Percentiles rank a stretch among this genome's conserved stretches.
phyloP scores from a whole-genome alignment of 305 asterid genomes.

The Nicotiana rustica region DNA sequence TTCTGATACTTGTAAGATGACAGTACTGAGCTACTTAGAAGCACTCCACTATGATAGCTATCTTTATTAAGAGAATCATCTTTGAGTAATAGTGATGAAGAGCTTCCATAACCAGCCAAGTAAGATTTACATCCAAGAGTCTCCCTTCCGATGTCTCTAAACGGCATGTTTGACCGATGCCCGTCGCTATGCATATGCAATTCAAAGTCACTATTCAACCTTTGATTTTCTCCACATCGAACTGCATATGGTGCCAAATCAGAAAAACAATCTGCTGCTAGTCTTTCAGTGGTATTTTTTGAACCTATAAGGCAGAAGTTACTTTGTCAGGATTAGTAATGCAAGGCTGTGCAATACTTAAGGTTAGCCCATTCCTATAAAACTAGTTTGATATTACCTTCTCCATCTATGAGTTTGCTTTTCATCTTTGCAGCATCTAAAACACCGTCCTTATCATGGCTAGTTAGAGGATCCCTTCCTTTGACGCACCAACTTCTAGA shows the following conservation, averaged over 20 bases:
- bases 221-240: slow-evolving; percentile 51
- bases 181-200: slow-evolving; percentile 41
- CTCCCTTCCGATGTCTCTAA: slow-evolving; percentile 39
- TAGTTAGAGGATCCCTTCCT: slow-evolving; percentile 50
- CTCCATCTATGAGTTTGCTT: slow-evolving; percentile 44
- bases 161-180: slow-evolving; percentile 34
- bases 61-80: slow-evolving; percentile 44
- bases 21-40: slow-evolving; percentile 30
- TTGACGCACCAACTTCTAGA: slow-evolving; percentile 91
- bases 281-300: slow-evolving; percentile 39
- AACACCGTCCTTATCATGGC: slow-evolving; percentile 44
- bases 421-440: slow-evolving; percentile 50
- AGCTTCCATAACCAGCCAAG: slow-evolving; percentile 43
- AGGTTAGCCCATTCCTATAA: slow-evolving; percentile 6
- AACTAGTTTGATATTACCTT: slow-evolving; percentile 56
- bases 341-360: slow-evolving; percentile 13
- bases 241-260: slow-evolving; percentile 59
- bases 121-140: slow-evolving; percentile 42
- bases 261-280: slow-evolving; percentile 33
- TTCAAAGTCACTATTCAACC: slow-evolving; percentile 49
- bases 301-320: slow-evolving; percentile 40
- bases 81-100: slow-evolving; percentile 46
- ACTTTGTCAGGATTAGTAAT: slow-evolving; percentile 34
- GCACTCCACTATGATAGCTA: neutral
- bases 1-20: slow-evolving; percentile 46